A percentile compares a stretch with the other conserved stretches of the same genome.
These are phyloP conservation scores for Fibroporia radiculosa DNA, from an alignment of 768 basidiomycete genomes.

Conservation along the genomic window DNA sequence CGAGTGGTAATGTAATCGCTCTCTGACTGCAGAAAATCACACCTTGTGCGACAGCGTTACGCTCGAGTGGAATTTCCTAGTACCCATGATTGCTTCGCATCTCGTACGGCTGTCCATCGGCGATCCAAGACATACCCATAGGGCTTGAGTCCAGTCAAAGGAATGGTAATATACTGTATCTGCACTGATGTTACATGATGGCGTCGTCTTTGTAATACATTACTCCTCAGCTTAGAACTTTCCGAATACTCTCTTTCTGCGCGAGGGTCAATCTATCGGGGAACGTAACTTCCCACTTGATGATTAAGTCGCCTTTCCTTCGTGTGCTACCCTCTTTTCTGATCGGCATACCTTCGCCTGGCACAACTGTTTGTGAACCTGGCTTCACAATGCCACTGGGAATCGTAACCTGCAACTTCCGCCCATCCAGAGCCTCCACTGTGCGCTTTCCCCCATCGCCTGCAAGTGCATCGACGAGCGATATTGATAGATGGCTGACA, in stretches of 20 bases:
- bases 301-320: conserved; percentile 77
- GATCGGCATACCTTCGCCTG: conserved; percentile 88
- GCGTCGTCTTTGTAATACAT: neutral
- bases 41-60: too few species aligned
- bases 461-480: conserved; percentile 78
- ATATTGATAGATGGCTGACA: conserved; percentile 46
- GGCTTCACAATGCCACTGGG: conserved; percentile 72
- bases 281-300: conserved; percentile 82
- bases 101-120: too few species aligned
- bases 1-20: too few species aligned
- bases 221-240: conserved; percentile 38
- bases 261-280: conserved; percentile 63
- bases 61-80: too few species aligned
- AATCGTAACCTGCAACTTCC: conserved; percentile 58
- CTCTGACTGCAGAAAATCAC: too few species aligned
- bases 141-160: too few species aligned
- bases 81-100: too few species aligned
- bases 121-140: too few species aligned
- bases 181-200: too few species aligned
- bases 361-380: conserved; percentile 59
- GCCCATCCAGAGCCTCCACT: conserved; percentile 72
- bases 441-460: conserved; percentile 46
- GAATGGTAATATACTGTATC: too few species aligned
- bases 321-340: conserved; percentile 64
- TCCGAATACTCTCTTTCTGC: conserved; percentile 78